Evolutionary conservation across 257 asterid genomes (phyloP).

Genomic region (Nicotiana benthamiana): DNA sequence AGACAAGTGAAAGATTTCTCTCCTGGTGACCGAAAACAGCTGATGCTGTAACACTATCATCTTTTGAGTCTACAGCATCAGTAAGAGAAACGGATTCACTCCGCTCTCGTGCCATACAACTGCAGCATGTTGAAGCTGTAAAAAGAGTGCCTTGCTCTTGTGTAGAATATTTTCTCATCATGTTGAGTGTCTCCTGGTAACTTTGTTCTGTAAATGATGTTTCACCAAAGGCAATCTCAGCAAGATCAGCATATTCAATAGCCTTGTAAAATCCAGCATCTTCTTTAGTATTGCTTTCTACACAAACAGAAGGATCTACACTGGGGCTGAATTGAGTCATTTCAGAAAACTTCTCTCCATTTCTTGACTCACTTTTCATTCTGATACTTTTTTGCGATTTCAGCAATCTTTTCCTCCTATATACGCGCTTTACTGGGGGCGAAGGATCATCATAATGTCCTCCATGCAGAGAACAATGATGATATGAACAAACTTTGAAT

Average conservation of each 20-base stretch:
- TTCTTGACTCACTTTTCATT: slow-evolving; percentile 19
- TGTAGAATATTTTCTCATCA: slow-evolving; percentile 21
- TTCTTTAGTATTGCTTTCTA: slow-evolving; percentile 12
- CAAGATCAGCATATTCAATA: slow-evolving; percentile 12
- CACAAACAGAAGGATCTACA: slow-evolving; percentile 21
- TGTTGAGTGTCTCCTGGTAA: slow-evolving; percentile 29
- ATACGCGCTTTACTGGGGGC: slow-evolving; percentile 33
- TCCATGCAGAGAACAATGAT: slow-evolving; percentile 85
- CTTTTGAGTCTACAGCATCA: slow-evolving; percentile 7
- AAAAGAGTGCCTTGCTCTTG: slow-evolving; percentile 20
- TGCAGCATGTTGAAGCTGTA: slow-evolving; percentile 15
- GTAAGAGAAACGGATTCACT: slow-evolving; percentile 5
- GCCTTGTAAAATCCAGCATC: not conserved
- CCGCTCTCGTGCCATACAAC: slow-evolving; percentile 26
- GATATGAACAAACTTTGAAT: slow-evolving; percentile 63
- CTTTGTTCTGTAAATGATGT: slow-evolving; percentile 44
- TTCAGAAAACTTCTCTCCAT: slow-evolving; percentile 10
- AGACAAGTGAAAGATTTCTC: not conserved
- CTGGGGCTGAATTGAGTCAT: slow-evolving; percentile 14
- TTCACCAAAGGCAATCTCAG: slow-evolving; percentile 44
- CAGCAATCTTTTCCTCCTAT: slow-evolving; percentile 32
- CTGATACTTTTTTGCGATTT: slow-evolving; percentile 30
- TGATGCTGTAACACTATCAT: slow-evolving; percentile 4
- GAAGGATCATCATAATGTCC: slow-evolving; percentile 45
- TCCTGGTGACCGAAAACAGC: not conserved